A percentile compares a stretch with the other conserved stretches of the same genome.
Conservation (phyloP, 257 asterid genomes). For the Salvia splendens region DNA sequence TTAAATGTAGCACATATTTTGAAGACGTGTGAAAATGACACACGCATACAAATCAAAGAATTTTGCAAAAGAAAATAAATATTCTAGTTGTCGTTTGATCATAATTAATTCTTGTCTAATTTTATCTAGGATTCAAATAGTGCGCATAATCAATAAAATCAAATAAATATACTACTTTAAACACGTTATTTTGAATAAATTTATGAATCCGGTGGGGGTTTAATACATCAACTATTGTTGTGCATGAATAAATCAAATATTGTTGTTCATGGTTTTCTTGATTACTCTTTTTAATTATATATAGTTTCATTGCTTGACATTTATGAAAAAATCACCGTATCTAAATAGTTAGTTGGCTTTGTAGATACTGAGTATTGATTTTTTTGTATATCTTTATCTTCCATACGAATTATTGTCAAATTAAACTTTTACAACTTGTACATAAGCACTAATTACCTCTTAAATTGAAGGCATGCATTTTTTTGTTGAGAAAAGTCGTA, state of each 20-base stretch:
- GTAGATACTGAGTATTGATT: background rate
- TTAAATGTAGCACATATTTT: background rate
- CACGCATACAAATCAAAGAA: no score
- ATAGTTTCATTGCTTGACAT: background rate
- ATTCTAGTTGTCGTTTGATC: background rate
- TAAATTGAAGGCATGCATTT: background rate
- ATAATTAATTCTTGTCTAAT: background rate
- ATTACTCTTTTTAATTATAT: no score
- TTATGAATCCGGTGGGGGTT: background rate
- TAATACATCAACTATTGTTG: no score
- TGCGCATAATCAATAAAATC: background rate
- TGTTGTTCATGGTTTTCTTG: background rate
- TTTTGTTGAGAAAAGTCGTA: background rate
- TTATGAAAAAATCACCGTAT: slow-evolving; percentile 5
- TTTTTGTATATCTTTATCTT: background rate
- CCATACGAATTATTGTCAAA: slow-evolving; percentile 5
- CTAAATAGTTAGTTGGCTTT: slow-evolving; percentile 25
- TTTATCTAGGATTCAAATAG: background rate
- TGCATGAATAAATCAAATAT: no score
- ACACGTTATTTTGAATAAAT: background rate
- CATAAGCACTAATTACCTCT: background rate
- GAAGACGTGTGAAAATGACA: background rate
- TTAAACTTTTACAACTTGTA: slow-evolving; percentile 10
- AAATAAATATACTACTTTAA: no score
- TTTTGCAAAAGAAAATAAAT: no score